Base-by-base conservation (phyloP, 805 yeast species). In the Lipomyces japonicus region DNA sequence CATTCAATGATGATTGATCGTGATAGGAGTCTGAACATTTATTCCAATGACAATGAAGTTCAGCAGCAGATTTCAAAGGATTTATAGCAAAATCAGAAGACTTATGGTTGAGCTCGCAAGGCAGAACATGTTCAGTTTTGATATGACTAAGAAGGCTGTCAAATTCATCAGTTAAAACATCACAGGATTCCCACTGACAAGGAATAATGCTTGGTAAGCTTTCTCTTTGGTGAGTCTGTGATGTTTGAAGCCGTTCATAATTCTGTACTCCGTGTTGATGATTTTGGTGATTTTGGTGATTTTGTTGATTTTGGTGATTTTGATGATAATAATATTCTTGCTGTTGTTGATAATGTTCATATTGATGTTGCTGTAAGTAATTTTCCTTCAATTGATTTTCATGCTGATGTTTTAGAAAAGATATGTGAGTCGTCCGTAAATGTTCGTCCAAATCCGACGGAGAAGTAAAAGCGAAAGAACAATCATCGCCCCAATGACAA, bases 171-270 rank as follows among this genome's bases (percentile, higher is more conserved):
- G 65, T 53, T 38, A 59, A 40, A 23, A 63, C 66, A 19, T 65
- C 65, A 46, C 73, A 70, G 2, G 71, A 61, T 44, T 69, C 73
- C 74, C 74, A 70, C 45, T 67, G 71, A 45, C 73, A 70, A 6
- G 48, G 36, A 16, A 54, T 21, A n/a, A 36, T 7, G 10, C 30
- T 25, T 34, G 36, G 22, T 19, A 31, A 26, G 2, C 7, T 28
- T 5, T 25, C 36, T 40, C 32, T 9, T 34, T 40, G 10, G 26
- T 24, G 7, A 19, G 23, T 30, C 21, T 24, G 32, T 42, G 44
- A 9, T 6, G 34, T 22, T 36, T 10, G 32, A 28, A 28, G 24
- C 24, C 21, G 16, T 22, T 25, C 36, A 14, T 23, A 24, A 14
- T 40, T 28, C 39, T 30, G 24, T 4, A 21, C 23, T 14, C 25